A percentile compares a stretch with the other conserved stretches of the same genome.
Conservation (phyloP, 768 basidiomycete genomes). For the Tulasnella sp. region DNA sequence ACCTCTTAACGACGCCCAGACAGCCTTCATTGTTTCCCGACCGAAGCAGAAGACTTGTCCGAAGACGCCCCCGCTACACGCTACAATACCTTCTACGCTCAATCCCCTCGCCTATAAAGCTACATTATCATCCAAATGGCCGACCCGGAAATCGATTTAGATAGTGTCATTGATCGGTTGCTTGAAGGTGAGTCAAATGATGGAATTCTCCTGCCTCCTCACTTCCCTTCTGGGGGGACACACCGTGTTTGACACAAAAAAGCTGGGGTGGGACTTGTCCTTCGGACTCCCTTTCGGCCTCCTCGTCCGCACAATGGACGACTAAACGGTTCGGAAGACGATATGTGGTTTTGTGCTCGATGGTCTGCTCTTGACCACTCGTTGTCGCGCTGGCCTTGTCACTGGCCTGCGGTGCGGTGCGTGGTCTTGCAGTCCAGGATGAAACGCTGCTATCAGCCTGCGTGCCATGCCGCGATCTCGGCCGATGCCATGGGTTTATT, state of each 20-base stretch:
- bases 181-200: slow-evolving; percentile 67
- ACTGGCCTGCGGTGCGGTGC: background rate
- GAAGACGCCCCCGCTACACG: background rate
- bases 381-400: background rate
- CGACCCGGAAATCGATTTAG: slow-evolving; percentile 79
- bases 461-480: background rate
- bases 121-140: slow-evolving; percentile 17
- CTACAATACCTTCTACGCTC: background rate
- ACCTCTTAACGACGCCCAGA: background rate
- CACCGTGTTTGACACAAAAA: background rate
- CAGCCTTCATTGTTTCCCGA: background rate
- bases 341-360: background rate
- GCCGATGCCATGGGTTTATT: slow-evolving; percentile 4
- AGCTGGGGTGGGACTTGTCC: background rate
- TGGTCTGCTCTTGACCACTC: too few relatives aligned
- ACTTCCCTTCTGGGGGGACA: background rate
- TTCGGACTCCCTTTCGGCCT: background rate
- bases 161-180: slow-evolving; percentile 97
- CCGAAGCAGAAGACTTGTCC: background rate
- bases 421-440: background rate
- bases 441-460: background rate
- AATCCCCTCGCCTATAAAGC: background rate
- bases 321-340: background rate
- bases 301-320: background rate
- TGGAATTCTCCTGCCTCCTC: slow-evolving; percentile 21